phyloP scores from a whole-genome alignment of 106 monocot species.

The Dendrobium huoshanense region DNA sequence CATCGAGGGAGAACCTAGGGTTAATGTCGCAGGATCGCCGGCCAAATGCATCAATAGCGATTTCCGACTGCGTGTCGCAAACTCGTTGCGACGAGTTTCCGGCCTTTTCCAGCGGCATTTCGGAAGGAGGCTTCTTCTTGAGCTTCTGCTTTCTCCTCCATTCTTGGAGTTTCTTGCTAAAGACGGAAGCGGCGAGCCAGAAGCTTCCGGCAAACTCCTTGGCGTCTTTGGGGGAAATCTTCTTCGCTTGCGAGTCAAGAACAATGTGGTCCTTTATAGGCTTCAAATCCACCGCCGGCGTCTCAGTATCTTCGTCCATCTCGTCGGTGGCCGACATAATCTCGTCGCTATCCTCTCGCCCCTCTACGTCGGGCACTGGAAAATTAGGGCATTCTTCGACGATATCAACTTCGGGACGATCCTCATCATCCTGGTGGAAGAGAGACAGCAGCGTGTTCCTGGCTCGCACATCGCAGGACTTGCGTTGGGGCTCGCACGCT shows the following conservation, averaged over 20 bases:
- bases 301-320: neutral
- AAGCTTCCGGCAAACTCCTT: slow-evolving; percentile 19
- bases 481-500: slow-evolving; percentile 10
- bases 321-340: neutral
- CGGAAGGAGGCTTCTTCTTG: slow-evolving; percentile 8
- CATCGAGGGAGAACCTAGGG: slow-evolving; percentile 66
- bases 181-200: slow-evolving; percentile 15
- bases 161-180: slow-evolving; percentile 32
- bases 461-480: slow-evolving; percentile 26
- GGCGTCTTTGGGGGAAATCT: slow-evolving; percentile 7
- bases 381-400: slow-evolving; percentile 6
- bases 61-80: slow-evolving; percentile 12
- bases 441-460: slow-evolving; percentile 27
- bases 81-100: neutral
- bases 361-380: neutral
- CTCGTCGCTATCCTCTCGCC: slow-evolving; percentile 11
- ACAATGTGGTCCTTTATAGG: slow-evolving; percentile 42
- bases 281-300: slow-evolving; percentile 11
- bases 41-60: slow-evolving; percentile 9
- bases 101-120: slow-evolving; percentile 7
- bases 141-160: slow-evolving; percentile 50
- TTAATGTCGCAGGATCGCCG: slow-evolving; percentile 37
- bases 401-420: neutral
- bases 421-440: slow-evolving; percentile 5
- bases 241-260: slow-evolving; percentile 14